Evolutionary conservation across 1,139 yeast genomes (phyloP), one percentile per base, ranked within the genome.

Genomic region (Blastobotrys serpentis): DNA sequence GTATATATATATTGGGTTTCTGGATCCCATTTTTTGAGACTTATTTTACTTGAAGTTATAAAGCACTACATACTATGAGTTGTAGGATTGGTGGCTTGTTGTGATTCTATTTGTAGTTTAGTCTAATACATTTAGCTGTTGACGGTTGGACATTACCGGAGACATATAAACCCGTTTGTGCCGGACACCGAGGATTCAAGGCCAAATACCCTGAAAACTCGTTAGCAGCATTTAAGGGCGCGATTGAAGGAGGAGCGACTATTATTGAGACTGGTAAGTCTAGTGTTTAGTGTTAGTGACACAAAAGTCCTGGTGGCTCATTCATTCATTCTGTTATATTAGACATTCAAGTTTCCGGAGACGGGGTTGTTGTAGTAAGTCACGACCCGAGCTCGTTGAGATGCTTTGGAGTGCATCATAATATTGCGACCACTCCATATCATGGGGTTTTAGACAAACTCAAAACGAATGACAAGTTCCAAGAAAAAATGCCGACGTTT

Each of bases 311-410:
- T n/a, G n/a, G n/a, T n/a, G n/a, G n/a, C n/a, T n/a, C n/a, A n/a
- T n/a, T n/a, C n/a, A 6, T 17, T 36, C 8, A 6, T 5, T 23
- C 26, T 23, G 10, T 26, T 10, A 8, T 10, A 11, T 16, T 32
- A 2, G 96, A 92, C 65, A 72, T 90, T 42, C 96, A 90, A 73
- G 72, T 88, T 49, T 74, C 94, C 1, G 67, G 69, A 4, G 98
- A 92, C 66, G 80, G 83, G 10, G 77, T 78, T 3, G 74, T 88
- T 22, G 86, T 90, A 4, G 77, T 92, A 25, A 79, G 86, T 43
- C 98, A 92, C 65, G 92, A 85, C 60, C 70, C 74, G 7, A 73
- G 68, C 54, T 79, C 90, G 10, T 69, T 71, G 43, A 70, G 92
- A 32, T 75, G 82, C n/a, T 85, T 80, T 63, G 81, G 81, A 36